phyloP scores from a whole-genome alignment of 148 eudicot genomes.

The Spergularia bocconei region DNA sequence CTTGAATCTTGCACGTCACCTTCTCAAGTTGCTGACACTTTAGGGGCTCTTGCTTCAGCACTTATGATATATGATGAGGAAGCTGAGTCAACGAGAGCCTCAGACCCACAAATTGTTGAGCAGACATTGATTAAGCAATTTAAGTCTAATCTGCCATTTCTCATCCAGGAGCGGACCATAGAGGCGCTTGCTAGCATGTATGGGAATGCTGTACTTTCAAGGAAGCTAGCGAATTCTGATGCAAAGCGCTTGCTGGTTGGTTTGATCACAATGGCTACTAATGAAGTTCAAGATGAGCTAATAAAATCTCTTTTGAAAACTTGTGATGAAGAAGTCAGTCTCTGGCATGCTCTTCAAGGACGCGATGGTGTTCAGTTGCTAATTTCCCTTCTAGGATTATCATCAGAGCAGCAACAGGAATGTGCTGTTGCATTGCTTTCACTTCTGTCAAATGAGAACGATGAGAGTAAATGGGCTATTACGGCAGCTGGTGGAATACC shows the following conservation, averaged over 20 bases:
- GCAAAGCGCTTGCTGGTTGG: slow-evolving; percentile 92
- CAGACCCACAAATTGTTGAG: slow-evolving; percentile 76
- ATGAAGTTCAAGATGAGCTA: slow-evolving; percentile 91
- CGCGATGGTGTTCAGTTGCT: slow-evolving; percentile 97
- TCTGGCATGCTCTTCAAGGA: slow-evolving; percentile 95
- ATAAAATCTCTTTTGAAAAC: slow-evolving; percentile 73
- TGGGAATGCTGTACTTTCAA: slow-evolving; percentile 69
- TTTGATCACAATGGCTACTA: slow-evolving; percentile 92
- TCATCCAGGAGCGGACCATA: slow-evolving; percentile 89
- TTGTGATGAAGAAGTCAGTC: slow-evolving; percentile 74
- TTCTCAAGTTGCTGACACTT: slow-evolving; percentile 88
- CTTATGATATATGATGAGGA: slow-evolving; percentile 91
- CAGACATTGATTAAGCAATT: slow-evolving; percentile 78
- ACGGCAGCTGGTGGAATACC: slow-evolving; percentile 99
- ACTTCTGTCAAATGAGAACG: slow-evolving; percentile 85
- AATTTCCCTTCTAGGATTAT: slow-evolving; percentile 96
- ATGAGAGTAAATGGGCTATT: slow-evolving; percentile 99
- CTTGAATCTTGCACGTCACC: slow-evolving; percentile 92
- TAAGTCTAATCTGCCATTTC: slow-evolving; percentile 69
- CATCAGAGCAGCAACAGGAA: slow-evolving; percentile 99
- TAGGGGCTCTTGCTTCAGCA: slow-evolving; percentile 98
- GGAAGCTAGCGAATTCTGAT: slow-evolving; percentile 83
- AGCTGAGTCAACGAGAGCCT: slow-evolving; percentile 70
- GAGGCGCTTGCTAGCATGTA: slow-evolving; percentile 99
- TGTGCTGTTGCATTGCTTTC: slow-evolving; percentile 96